phyloP scores from a whole-genome alignment of 2,329 filamentous ascomycete species.

The Epichloe typhina region DNA sequence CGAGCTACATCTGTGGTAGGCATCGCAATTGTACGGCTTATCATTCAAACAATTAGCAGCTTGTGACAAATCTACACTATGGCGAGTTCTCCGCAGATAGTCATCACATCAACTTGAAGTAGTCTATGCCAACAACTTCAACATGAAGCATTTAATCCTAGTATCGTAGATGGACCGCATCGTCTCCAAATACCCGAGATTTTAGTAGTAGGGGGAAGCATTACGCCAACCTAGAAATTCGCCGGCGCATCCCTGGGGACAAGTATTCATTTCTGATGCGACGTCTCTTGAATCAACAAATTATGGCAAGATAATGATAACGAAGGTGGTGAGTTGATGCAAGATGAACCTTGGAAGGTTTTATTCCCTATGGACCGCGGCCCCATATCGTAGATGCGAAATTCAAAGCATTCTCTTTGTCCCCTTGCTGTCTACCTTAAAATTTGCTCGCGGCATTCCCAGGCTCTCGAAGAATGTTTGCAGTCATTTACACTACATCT shows the following conservation, averaged over 20 bases:
- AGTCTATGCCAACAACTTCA: neutral
- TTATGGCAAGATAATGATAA: neutral
- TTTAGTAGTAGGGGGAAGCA: too few relatives aligned
- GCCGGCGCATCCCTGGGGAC: neutral
- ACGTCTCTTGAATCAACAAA: neutral
- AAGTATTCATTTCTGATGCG: neutral
- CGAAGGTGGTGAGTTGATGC: neutral
- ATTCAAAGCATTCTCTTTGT: neutral
- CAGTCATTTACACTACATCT: constrained; percentile 53
- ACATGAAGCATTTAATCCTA: too few relatives aligned
- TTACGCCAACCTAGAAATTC: neutral
- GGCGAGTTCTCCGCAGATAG: too few relatives aligned
- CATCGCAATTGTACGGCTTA: too few relatives aligned
- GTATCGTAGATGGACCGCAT: too few relatives aligned
- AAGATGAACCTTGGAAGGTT: neutral
- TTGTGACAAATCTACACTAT: neutral
- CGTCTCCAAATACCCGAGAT: too few relatives aligned
- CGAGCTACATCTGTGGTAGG: too few relatives aligned
- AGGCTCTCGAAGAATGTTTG: neutral
- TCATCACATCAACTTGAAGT: too few relatives aligned
- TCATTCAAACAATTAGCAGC: too few relatives aligned
- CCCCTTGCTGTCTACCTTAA: neutral
- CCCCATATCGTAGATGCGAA: neutral
- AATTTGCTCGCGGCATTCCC: neutral
- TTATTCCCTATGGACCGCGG: neutral